phyloP scores from a whole-genome alignment of 352 stramenopile genomes.

The Phytophthora fragariae region DNA sequence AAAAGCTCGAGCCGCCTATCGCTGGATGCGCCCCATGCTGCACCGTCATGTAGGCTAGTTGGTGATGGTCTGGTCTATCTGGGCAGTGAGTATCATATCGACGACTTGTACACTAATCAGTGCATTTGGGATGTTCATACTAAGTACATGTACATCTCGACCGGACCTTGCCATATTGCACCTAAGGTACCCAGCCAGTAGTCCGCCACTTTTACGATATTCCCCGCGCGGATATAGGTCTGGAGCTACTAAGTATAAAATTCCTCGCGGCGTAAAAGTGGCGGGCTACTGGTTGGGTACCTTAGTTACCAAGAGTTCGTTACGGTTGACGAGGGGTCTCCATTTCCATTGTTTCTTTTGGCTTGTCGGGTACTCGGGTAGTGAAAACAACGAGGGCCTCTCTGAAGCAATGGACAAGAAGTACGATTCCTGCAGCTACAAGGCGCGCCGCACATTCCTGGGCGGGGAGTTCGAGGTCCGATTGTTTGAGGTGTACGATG shows the following conservation, averaged over 20 bases:
- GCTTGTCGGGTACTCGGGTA: neutral
- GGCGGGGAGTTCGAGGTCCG: constrained; percentile 74
- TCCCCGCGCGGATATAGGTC: too few species aligned
- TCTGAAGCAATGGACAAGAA: constrained; percentile 45
- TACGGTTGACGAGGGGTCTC: constrained; percentile 28
- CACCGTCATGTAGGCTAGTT: constrained; percentile 45
- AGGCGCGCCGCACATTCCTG: constrained; percentile 65
- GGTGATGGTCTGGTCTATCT: neutral
- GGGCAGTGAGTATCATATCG: neutral
- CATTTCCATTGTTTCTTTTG: neutral
- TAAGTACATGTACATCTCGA: too few species aligned
- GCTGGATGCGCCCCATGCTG: constrained; percentile 67
- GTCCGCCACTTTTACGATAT: too few species aligned
- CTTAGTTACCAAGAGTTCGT: neutral
- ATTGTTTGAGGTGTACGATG: constrained; percentile 78
- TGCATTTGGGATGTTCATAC: neutral
- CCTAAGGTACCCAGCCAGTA: too few species aligned
- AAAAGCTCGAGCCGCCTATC: constrained; percentile 44
- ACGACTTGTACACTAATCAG: constrained; percentile 20
- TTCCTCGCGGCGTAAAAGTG: too few species aligned
- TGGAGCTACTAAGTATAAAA: constrained; percentile 8
- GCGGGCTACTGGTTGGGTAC: too few species aligned
- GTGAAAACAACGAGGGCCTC: neutral
- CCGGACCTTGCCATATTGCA: too few species aligned
- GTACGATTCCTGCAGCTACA: constrained; percentile 70